Conservation (phyloP, 306 rosid genomes). For the Ormosia emarginata region DNA sequence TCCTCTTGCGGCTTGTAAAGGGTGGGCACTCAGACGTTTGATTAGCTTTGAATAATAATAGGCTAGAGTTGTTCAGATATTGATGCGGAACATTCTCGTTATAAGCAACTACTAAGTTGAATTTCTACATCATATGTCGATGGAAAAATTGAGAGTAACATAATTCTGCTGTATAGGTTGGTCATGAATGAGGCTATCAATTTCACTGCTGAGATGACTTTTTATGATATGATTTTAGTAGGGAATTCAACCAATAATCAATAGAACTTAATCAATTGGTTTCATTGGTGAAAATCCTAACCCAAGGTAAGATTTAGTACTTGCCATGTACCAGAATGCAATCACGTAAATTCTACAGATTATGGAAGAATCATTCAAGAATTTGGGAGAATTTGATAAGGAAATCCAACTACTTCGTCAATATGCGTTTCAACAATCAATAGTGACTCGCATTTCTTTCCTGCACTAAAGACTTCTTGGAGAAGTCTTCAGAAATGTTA, state of each 20-base stretch:
- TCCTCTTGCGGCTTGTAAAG: background rate
- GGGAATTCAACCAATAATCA: background rate
- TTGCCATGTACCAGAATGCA: background rate
- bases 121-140: background rate
- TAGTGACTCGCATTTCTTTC: background rate
- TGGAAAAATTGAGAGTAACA: background rate
- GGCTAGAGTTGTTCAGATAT: background rate
- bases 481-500: conserved; percentile 2
- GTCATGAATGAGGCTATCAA: background rate
- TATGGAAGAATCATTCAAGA: background rate
- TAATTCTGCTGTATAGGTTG: background rate
- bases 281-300: background rate
- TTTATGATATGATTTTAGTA: background rate
- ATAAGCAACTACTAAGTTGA: background rate
- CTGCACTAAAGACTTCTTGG: background rate
- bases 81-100: background rate
- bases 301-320: background rate
- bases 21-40: no score
- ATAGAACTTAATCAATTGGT: background rate
- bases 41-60: no score
- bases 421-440: background rate
- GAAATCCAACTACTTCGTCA: background rate
- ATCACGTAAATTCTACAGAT: background rate
- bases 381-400: background rate
- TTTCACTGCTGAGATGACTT: background rate